Evolutionary conservation across 257 asterid species (phyloP), one percentile per base, ranked within the genome.

Genomic region (Salvia splendens): DNA sequence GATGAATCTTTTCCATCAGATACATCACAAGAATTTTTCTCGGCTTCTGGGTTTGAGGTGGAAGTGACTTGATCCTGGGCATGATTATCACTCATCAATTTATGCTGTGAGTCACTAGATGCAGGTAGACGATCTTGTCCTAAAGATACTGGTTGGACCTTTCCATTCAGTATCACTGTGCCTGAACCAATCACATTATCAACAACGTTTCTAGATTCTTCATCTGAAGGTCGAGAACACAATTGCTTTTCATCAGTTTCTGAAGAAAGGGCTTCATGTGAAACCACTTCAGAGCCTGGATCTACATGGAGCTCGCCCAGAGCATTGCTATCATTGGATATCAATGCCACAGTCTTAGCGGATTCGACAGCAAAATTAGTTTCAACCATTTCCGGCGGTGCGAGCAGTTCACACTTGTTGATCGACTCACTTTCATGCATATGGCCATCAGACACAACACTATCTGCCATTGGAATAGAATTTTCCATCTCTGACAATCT

Each of bases 401-500:
- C 58, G 50, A 50, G 72, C 38, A 59, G 71, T 67, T 83, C 85
- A 40, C 83, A 69, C 33, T 77, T 65, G 68, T 66, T 43, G 20
- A 56, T 69, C 68, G 14, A 11, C 47, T 60, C 76, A 66, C 70
- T 77, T 50, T 40, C 85, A 11, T 77, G 72, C 17, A 80, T 42
- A 78, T 59, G 72, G 28, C n/a, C 71, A 75, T 77, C 79, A 57
- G 65, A 56, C 52, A 66, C 71, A 14, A 48, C 64, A 72, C 76
- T 80, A 70, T 49, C 79, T 35, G 65, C 64, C 53, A 71, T 60
- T 58, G 85, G 52, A 71, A 64, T 48, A 33, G 80, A 67, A 28
- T 0, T 59, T 59, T 68, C 91, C 17, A 73, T 80, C 75, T 78
- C 88, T 38, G 97, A 86, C 77, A 94, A 75, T 73, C 76, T 80